These are phyloP conservation scores for Wickerhamiella spandovensis DNA, from an alignment of 805 yeast genomes.

Conservation along the genomic window DNA sequence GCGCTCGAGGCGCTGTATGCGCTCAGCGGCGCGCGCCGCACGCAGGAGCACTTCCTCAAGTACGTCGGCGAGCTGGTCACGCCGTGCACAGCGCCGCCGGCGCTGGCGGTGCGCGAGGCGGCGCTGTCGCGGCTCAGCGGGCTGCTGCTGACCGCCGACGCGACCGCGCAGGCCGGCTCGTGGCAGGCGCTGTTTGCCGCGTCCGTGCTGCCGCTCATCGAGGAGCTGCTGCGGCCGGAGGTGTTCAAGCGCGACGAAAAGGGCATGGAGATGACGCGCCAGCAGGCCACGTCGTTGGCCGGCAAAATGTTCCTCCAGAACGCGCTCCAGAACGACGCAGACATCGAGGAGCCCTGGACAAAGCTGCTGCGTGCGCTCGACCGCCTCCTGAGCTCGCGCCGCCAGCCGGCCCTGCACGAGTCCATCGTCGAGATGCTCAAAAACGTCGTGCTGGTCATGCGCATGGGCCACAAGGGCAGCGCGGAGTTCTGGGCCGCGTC, in stretches of 20 bases:
- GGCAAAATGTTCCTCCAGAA: constrained; percentile 47
- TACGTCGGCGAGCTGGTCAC: constrained; percentile 1
- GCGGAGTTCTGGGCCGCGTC: constrained; percentile 27
- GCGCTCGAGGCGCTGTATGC: constrained; percentile 4
- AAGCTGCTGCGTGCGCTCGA: constrained; percentile 27
- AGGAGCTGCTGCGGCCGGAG: constrained; percentile 54
- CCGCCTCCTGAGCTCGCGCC: constrained; percentile 27
- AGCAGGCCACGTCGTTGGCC: constrained; percentile 50
- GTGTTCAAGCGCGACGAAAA: constrained; percentile 42
- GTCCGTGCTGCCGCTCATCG: constrained; percentile 49
- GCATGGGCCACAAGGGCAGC: constrained; percentile 23
- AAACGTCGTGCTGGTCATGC: constrained; percentile 29
- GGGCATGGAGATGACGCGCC: constrained; percentile 54
- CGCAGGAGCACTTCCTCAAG: not conserved
- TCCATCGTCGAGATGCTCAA: constrained; percentile 30
- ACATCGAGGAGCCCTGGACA: constrained; percentile 25
- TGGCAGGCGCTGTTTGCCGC: constrained; percentile 44
- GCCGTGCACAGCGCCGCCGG: constrained; percentile 2
- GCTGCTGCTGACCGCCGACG: constrained; percentile 31
- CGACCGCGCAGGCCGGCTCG: constrained; percentile 11
- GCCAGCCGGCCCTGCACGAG: constrained; percentile 27
- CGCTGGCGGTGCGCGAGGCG: constrained; percentile 9
- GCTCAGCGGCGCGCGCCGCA: not conserved
- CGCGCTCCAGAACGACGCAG: constrained; percentile 17
- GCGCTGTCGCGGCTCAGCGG: constrained; percentile 33